A percentile compares a stretch with the other conserved stretches of the same genome.
Conservation (phyloP, 2,329 filamentous ascomycete genomes). For the Leptoxyphium fumago region DNA sequence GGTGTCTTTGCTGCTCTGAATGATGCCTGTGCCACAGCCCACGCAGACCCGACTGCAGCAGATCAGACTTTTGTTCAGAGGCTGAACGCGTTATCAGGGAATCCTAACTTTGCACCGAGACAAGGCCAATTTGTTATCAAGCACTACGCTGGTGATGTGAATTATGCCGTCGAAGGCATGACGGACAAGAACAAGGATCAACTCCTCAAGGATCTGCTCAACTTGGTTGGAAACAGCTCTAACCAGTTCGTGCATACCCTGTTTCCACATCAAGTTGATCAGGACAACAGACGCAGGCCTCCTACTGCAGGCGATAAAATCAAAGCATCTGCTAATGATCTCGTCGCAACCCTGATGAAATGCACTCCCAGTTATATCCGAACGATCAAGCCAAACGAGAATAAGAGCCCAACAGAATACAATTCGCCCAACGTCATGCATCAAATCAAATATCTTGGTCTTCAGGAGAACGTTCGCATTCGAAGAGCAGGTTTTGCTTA, state of each 20-base stretch:
- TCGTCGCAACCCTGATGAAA: conserved; percentile 93
- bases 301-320: conserved; percentile 95
- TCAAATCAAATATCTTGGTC: conserved; percentile 95
- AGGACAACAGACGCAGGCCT: conserved; percentile 86
- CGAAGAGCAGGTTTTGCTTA: conserved; percentile 93
- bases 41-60: conserved; percentile 84
- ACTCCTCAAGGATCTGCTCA: conserved; percentile 82
- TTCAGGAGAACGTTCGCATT: conserved; percentile 98
- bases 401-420: conserved; percentile 90
- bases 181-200: conserved; percentile 99
- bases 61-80: conserved; percentile 93
- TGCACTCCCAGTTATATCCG: conserved; percentile 95
- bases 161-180: conserved; percentile 88
- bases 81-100: conserved; percentile 72
- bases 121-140: conserved; percentile 98
- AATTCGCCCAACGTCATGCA: conserved; percentile 85
- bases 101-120: conserved; percentile 78
- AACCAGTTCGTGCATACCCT: conserved; percentile 77
- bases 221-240: conserved; percentile 66
- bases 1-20: conserved; percentile 94
- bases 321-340: conserved; percentile 80
- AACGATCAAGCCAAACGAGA: conserved; percentile 98
- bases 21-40: conserved; percentile 95
- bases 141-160: conserved; percentile 95
- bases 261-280: conserved; percentile 86